These are phyloP conservation scores for Lactuca saligna DNA, from an alignment of 129 eudicot species.

Conservation along the genomic window DNA sequence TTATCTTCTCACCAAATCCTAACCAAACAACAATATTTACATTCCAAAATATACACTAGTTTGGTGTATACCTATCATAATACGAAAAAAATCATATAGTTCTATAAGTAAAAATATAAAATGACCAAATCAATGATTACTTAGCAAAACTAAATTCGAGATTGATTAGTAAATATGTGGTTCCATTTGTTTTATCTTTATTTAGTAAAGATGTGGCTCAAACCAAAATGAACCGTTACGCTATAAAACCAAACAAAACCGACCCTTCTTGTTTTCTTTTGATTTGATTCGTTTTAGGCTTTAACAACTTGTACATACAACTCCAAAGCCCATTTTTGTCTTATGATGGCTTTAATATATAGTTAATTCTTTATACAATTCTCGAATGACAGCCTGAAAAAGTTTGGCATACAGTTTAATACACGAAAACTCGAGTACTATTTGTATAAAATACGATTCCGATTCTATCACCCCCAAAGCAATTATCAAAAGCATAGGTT, in stretches of 20 bases:
- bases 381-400: conserved; percentile 27
- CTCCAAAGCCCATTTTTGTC: neutral
- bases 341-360: neutral
- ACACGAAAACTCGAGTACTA: conserved; percentile 17
- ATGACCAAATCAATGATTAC: no score
- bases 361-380: neutral
- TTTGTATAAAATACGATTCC: conserved; percentile 8
- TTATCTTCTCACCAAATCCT: no score
- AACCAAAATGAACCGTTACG: neutral
- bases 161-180: neutral
- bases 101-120: no score
- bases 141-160: no score
- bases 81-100: no score
- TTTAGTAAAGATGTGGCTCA: neutral
- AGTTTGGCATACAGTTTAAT: conserved; percentile 20
- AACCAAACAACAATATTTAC: no score
- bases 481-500: conserved; percentile 20
- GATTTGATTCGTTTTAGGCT: neutral
- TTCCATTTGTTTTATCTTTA: neutral
- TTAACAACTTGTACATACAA: neutral
- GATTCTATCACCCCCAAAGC: conserved; percentile 23
- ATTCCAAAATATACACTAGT: no score
- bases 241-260: neutral
- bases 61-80: no score
- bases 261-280: neutral